Evolutionary conservation across 2,329 filamentous ascomycete species (phyloP), one percentile per base, ranked within the genome.

Genomic region (Ophiostoma angusticollis): DNA sequence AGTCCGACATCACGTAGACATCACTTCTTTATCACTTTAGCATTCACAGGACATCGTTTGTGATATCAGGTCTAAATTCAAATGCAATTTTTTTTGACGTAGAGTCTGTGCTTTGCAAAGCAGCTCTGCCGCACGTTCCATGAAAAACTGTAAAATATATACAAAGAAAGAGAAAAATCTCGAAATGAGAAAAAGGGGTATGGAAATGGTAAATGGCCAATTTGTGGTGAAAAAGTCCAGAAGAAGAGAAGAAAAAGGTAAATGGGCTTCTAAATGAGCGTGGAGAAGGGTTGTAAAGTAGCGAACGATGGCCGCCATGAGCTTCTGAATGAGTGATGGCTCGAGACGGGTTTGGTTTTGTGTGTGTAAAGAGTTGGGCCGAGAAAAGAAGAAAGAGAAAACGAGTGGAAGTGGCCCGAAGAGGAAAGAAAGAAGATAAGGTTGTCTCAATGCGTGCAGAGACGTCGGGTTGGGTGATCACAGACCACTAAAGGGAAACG

Each of bases 401-500:
- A 37, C 22, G 35, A 37, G 29, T 37, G 35, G 21, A 37, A 37
- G 28, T 19, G 22, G 35, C 35, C 35, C 35, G 22, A 16, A 9
- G 31, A 36, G 16, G 9, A 9, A 37, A 36, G 16, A n/a, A 19
- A 16, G 27, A 16, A 27, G 23, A n/a, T 28, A 5, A 14, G 6
- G 37, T 35, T 24, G 22, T 23, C 23, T 19, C 13, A 25, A 23
- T 27, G 35, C 33, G 30, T 21, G 35, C 24, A 8, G 25, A 25
- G 22, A 32, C 31, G 12, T n/a, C 8, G 23, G 17, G n/a, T n/a
- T n/a, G n/a, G 12, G 35, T 24, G 35, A 35, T 42, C 32, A 31
- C 40, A 35, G 32, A 42, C 40, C 33, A 41, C 39, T 16, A 29
- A 17, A 13, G 14, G 32, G 12, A 36, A 28, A 36, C 18, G 34